Percentiles rank a stretch among this genome's conserved stretches.
Conservation (phyloP, 768 basidiomycete species). For the Tulasnella calospora region DNA sequence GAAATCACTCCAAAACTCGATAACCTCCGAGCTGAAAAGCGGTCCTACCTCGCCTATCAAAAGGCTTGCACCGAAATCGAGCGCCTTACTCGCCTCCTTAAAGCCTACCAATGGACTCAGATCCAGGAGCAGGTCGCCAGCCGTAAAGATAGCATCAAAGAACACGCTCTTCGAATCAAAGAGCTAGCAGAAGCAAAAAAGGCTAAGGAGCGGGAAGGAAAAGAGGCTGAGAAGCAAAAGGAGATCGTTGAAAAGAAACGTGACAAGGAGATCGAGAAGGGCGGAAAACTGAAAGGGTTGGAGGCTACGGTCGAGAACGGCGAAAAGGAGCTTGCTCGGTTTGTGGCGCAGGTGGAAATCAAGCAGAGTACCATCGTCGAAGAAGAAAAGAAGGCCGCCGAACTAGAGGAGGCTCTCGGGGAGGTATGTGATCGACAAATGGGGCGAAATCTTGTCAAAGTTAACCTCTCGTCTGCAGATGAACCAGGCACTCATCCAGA, state of each 20-base stretch:
- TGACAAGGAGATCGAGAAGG: slow-evolving; percentile 86
- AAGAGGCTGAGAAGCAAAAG: slow-evolving; percentile 62
- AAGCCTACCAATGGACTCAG: slow-evolving; percentile 85
- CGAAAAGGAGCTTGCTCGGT: slow-evolving; percentile 75
- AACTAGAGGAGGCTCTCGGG: slow-evolving; percentile 51
- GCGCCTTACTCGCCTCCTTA: slow-evolving; percentile 69
- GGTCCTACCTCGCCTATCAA: slow-evolving; percentile 82
- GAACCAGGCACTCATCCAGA: slow-evolving; percentile 51
- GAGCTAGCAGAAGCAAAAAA: slow-evolving; percentile 48
- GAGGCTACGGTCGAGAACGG: slow-evolving; percentile 73
- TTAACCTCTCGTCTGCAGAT: slow-evolving; percentile 43
- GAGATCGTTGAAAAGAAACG: slow-evolving; percentile 64
- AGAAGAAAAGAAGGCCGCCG: slow-evolving; percentile 59
- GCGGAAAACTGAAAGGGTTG: slow-evolving; percentile 82
- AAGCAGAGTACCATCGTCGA: slow-evolving; percentile 69
- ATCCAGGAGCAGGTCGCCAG: slow-evolving; percentile 48
- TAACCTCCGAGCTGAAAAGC: slow-evolving; percentile 82
- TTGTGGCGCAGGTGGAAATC: slow-evolving; percentile 80
- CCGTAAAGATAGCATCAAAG: slow-evolving; percentile 54
- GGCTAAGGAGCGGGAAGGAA: slow-evolving; percentile 51
- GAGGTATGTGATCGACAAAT: slow-evolving; percentile 46
- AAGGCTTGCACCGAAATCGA: slow-evolving; percentile 86
- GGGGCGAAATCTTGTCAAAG: not conserved
- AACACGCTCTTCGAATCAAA: slow-evolving; percentile 39
- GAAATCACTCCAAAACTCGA: slow-evolving; percentile 95